Conservation (phyloP, 2,329 filamentous ascomycete species). For the Venturia effusa region DNA sequence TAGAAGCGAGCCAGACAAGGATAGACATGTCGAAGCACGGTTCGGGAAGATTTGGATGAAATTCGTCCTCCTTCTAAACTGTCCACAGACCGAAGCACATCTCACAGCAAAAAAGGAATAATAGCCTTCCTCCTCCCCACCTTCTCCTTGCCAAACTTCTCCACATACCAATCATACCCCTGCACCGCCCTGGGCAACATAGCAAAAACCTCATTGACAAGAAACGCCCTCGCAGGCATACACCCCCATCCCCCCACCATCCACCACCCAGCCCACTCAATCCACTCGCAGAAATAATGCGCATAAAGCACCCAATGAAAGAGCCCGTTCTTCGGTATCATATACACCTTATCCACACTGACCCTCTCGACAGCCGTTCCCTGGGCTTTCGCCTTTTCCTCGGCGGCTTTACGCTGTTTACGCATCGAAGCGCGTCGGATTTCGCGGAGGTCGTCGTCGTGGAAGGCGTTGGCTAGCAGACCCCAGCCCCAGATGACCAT, state of each 20-base stretch:
- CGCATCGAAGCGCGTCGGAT: conserved; percentile 62
- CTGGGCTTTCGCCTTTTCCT: conserved; percentile 23
- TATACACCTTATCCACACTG: conserved; percentile 69
- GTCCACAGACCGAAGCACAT: background rate
- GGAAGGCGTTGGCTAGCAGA: conserved; percentile 70
- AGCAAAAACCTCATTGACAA: conserved; percentile 76
- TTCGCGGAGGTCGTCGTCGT: conserved; percentile 82
- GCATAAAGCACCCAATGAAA: conserved; percentile 79
- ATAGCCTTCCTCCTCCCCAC: conserved; percentile 66
- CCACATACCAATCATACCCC: conserved; percentile 75
- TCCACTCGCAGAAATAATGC: conserved; percentile 94
- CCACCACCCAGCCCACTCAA: conserved; percentile 89
- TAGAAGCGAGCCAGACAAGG: too few relatives aligned
- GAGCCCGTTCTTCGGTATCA: conserved; percentile 71
- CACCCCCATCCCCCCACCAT: conserved; percentile 57
- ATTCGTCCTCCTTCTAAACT: too few relatives aligned
- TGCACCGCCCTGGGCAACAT: conserved; percentile 82
- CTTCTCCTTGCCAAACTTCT: conserved; percentile 77
- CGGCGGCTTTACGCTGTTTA: conserved; percentile 41
- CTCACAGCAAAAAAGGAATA: conserved; percentile 40
- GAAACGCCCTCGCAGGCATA: conserved; percentile 66
- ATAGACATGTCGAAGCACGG: too few relatives aligned
- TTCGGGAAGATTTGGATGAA: too few relatives aligned
- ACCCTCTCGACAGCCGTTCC: conserved; percentile 29
- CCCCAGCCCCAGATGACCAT: conserved; percentile 66